Evolutionary conservation across 2,329 filamentous ascomycete genomes (phyloP).

Genomic region (Verticillium longisporum): DNA sequence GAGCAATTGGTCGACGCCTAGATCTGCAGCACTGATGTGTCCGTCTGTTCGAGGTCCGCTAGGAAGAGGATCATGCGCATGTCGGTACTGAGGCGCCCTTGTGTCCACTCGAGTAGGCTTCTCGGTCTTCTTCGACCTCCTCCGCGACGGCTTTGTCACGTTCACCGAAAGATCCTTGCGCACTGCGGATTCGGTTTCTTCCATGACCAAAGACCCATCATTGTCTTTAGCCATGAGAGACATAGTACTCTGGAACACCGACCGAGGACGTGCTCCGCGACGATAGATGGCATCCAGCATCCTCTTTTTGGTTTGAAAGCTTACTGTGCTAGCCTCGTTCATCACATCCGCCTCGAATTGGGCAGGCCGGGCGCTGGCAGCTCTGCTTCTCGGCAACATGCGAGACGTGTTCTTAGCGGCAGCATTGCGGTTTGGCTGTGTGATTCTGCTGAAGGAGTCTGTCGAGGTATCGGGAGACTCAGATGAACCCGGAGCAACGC

Average conservation of each 20-base stretch:
- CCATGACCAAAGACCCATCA: background rate
- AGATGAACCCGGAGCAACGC: background rate
- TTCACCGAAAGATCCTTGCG: background rate
- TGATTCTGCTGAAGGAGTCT: no score
- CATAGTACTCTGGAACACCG: constrained; percentile 3
- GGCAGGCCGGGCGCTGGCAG: constrained; percentile 28
- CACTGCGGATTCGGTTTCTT: background rate
- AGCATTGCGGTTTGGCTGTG: background rate
- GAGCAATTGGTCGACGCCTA: constrained; percentile 2
- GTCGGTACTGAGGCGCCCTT: constrained; percentile 43
- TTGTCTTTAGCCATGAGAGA: background rate
- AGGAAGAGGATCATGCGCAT: constrained; percentile 45
- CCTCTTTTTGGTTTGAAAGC: constrained; percentile 45
- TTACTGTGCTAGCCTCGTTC: constrained; percentile 23
- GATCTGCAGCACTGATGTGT: constrained; percentile 4
- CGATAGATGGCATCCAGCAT: constrained; percentile 49
- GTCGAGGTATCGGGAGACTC: background rate
- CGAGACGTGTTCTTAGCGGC: background rate
- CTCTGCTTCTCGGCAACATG: no score
- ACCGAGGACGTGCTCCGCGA: constrained; percentile 6
- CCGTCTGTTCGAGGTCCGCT: constrained; percentile 9
- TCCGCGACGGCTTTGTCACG: background rate
- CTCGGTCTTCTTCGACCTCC: constrained; percentile 34
- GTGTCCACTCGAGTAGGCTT: constrained; percentile 39
- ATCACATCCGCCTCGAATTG: constrained; percentile 45